Percentiles rank a stretch among this genome's conserved stretches.
Evolutionary conservation across 768 basidiomycete species (phyloP).

Genomic region (Pulveroboletus sp.): DNA sequence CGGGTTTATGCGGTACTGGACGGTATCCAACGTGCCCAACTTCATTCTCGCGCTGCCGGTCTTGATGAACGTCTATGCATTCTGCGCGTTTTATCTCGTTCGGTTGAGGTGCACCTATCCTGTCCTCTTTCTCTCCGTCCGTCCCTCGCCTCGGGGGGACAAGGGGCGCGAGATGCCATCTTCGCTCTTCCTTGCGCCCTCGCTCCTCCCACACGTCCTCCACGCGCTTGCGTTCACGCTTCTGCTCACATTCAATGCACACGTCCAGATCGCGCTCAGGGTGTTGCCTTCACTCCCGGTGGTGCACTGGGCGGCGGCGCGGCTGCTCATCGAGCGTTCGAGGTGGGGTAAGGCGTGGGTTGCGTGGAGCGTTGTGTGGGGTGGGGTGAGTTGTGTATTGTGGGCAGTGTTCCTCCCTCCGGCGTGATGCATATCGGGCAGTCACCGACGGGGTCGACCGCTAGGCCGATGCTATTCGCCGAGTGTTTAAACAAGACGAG

Average conservation of each 20-base stretch:
- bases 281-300: constrained; percentile 72
- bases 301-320: constrained; percentile 82
- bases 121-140: not conserved
- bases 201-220: constrained; percentile 66
- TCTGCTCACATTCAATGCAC: constrained; percentile 71
- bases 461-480: too few relatives aligned
- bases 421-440: constrained; percentile 44
- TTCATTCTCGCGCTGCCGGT: constrained; percentile 76
- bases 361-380: constrained; percentile 77
- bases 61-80: constrained; percentile 44
- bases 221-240: constrained; percentile 61
- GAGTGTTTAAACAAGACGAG: too few relatives aligned
- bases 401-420: constrained; percentile 90
- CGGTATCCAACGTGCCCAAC: constrained; percentile 76
- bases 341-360: constrained; percentile 60
- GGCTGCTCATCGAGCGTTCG: constrained; percentile 50
- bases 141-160: not conserved
- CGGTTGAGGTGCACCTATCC: constrained; percentile 3
- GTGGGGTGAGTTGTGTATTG: constrained; percentile 58
- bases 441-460: not conserved
- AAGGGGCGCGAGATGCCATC: not conserved
- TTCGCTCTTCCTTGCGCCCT: constrained; percentile 35
- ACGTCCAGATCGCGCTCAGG: constrained; percentile 84
- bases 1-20: constrained; percentile 88
- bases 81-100: constrained; percentile 24